Conservation (phyloP, 768 basidiomycete genomes). For the Suillus hirtellus region DNA sequence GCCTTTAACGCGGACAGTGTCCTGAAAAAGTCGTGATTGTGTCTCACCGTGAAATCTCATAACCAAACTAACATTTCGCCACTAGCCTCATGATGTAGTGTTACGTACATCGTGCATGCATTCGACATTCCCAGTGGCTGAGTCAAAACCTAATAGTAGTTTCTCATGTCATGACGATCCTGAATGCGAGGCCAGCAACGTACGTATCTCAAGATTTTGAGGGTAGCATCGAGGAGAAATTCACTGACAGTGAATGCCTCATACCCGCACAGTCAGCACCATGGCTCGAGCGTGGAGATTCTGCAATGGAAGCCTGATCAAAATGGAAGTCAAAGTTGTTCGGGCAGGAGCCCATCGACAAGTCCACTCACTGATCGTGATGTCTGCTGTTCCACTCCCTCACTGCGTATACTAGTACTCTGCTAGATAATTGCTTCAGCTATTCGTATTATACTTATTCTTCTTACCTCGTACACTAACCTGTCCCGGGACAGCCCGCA, state of each 20-base stretch:
- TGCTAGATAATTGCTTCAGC: too few relatives aligned
- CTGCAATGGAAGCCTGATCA: not conserved
- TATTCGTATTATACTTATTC: not conserved
- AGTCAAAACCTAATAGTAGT: not conserved
- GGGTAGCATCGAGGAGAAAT: not conserved
- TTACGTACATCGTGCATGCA: not conserved
- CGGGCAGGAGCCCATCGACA: not conserved
- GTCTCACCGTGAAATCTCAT: not conserved
- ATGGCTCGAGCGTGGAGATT: not conserved
- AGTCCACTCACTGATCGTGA: not conserved
- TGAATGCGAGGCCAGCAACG: not conserved
- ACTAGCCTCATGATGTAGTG: not conserved
- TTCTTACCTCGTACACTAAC: not conserved
- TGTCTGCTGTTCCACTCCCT: not conserved
- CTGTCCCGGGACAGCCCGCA: not conserved
- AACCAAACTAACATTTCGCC: not conserved
- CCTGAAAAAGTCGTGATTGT: not conserved
- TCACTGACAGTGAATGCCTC: not conserved
- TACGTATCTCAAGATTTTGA: not conserved
- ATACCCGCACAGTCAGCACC: not conserved
- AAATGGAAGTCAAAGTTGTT: too few relatives aligned
- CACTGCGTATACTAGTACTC: too few relatives aligned
- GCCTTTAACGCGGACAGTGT: not conserved
- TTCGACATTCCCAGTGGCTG: not conserved
- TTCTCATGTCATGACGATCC: slow-evolving; percentile 1